A percentile compares a stretch with the other conserved stretches of the same genome.
These are phyloP conservation scores for Metarhizium anisopliae DNA, from an alignment of 2,329 filamentous ascomycete genomes.

Conservation along the genomic window DNA sequence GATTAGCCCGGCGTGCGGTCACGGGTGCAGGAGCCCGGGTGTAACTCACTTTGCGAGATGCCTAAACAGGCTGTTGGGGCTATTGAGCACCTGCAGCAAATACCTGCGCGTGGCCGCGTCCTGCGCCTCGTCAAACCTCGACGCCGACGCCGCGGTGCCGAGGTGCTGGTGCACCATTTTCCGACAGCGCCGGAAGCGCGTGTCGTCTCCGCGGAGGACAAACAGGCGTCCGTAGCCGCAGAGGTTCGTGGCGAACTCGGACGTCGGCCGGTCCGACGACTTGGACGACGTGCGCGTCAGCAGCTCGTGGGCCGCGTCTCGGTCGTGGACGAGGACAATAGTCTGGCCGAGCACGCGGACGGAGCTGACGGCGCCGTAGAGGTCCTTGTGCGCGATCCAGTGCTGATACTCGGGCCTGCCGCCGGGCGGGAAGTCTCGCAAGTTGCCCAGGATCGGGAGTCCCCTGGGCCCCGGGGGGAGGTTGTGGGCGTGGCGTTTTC, in stretches of 20 bases:
- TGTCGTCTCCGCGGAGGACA: slow-evolving; percentile 24
- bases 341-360: slow-evolving; percentile 30
- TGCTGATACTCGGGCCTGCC: slow-evolving; percentile 1
- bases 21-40: no score
- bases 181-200: slow-evolving; percentile 30
- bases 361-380: slow-evolving; percentile 34
- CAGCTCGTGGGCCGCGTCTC: slow-evolving; percentile 25
- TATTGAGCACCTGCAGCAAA: slow-evolving; percentile 29
- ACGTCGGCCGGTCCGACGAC: slow-evolving; percentile 24
- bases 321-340: slow-evolving; percentile 31
- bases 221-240: slow-evolving; percentile 15
- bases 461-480: slow-evolving; percentile 7
- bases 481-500: not conserved
- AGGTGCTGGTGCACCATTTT: slow-evolving; percentile 34
- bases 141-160: slow-evolving; percentile 29
- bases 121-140: slow-evolving; percentile 31
- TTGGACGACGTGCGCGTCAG: slow-evolving; percentile 25
- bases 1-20: not conserved
- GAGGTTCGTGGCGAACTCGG: slow-evolving; percentile 26
- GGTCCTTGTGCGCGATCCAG: slow-evolving; percentile 5
- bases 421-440: slow-evolving; percentile 3
- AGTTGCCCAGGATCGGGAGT: slow-evolving; percentile 6
- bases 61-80: slow-evolving; percentile 25
- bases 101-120: slow-evolving; percentile 35
- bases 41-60: slow-evolving; percentile 32